phyloP scores from a whole-genome alignment of 1,139 yeast genomes.

The Hyphopichia fennica region DNA sequence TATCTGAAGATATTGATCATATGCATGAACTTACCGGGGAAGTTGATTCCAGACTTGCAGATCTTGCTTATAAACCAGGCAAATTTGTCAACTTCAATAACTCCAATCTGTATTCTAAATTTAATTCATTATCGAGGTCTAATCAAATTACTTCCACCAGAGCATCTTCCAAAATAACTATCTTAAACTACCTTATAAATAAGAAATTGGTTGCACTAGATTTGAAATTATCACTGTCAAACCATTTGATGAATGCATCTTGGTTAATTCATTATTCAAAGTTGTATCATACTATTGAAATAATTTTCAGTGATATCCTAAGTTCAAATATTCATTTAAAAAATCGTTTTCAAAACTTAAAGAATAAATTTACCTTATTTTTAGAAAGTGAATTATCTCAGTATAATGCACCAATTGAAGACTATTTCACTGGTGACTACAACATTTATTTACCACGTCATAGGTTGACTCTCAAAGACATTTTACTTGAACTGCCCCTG shows the following conservation, averaged over 20 bases:
- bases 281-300: conserved; percentile 32
- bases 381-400: conserved; percentile 28
- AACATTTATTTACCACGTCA: conserved; percentile 7
- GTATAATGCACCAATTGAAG: conserved; percentile 13
- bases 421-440: background rate
- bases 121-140: conserved; percentile 19
- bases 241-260: conserved; percentile 24
- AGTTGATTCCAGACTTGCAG: conserved; percentile 28
- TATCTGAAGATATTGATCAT: conserved; percentile 64
- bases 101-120: conserved; percentile 18
- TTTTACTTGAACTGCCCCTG: conserved; percentile 6
- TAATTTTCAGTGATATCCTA: conserved; percentile 22
- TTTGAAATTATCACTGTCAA: conserved; percentile 15
- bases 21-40: conserved; percentile 45
- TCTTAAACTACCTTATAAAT: conserved; percentile 29
- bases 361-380: conserved; percentile 20
- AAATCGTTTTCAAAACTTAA: conserved; percentile 22
- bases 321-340: conserved; percentile 13
- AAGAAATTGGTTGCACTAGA: conserved; percentile 28
- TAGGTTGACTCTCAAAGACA: conserved; percentile 11
- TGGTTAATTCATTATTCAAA: conserved; percentile 35
- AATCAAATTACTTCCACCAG: conserved; percentile 16
- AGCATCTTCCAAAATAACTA: conserved; percentile 14
- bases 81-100: conserved; percentile 28
- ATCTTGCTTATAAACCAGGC: conserved; percentile 33